These are phyloP conservation scores for Aphanocladium album DNA, from an alignment of 2,329 filamentous ascomycete species.

Conservation along the genomic window DNA sequence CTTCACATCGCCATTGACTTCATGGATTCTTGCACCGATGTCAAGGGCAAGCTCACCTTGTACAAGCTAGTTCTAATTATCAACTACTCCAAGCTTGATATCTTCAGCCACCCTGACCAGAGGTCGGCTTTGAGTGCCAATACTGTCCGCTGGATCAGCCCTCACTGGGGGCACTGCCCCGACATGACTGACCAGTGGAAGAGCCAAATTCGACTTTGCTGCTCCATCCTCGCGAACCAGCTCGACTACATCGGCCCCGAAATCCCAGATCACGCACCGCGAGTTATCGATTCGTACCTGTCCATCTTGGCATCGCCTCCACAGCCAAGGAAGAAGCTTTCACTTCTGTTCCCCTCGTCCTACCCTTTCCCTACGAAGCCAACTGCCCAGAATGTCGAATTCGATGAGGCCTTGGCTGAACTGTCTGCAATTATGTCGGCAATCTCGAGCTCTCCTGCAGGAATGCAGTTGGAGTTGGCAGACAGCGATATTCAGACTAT, in stretches of 20 bases:
- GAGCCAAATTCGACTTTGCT: constrained; percentile 89
- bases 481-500: constrained; percentile 71
- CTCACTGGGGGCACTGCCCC: constrained; percentile 80
- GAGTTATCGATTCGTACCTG: constrained; percentile 84
- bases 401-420: constrained; percentile 85
- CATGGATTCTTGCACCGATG: constrained; percentile 80
- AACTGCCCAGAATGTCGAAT: constrained; percentile 55
- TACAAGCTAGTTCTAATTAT: constrained; percentile 92
- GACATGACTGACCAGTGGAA: constrained; percentile 80
- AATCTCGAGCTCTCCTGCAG: constrained; percentile 64
- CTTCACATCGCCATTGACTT: constrained; percentile 89
- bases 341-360: constrained; percentile 79
- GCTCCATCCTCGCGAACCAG: constrained; percentile 85
- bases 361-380: constrained; percentile 82
- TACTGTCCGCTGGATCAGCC: constrained; percentile 84
- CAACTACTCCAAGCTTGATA: constrained; percentile 76
- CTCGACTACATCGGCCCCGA: constrained; percentile 72
- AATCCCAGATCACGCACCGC: constrained; percentile 83
- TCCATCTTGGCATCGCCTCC: constrained; percentile 58
- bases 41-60: constrained; percentile 84
- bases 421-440: constrained; percentile 83
- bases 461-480: constrained; percentile 69
- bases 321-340: constrained; percentile 61
- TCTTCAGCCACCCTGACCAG: constrained; percentile 77
- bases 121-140: constrained; percentile 69